These are phyloP conservation scores for Neodidymelliopsis sp. DNA, from an alignment of 2,329 filamentous ascomycete genomes.

Conservation along the genomic window DNA sequence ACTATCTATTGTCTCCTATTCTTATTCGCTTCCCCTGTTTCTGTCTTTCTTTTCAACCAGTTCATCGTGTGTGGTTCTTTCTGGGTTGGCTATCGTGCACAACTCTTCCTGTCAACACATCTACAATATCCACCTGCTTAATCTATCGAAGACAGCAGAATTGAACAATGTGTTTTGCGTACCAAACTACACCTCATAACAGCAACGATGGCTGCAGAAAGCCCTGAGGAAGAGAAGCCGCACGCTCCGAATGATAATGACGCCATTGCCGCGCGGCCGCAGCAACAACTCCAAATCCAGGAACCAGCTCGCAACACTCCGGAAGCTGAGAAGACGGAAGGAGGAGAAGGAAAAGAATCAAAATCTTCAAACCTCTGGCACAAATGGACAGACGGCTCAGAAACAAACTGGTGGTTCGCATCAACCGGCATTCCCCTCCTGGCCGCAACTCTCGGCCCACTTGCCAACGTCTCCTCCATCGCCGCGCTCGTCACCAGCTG, in stretches of 20 bases:
- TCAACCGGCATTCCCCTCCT: slow-evolving; percentile 63
- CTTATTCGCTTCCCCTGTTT: too few relatives aligned
- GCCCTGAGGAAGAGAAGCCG: slow-evolving; percentile 2
- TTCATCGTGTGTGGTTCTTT: too few relatives aligned
- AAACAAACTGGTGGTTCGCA: slow-evolving; percentile 49
- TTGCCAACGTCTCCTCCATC: slow-evolving; percentile 88
- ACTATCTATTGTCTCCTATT: too few relatives aligned
- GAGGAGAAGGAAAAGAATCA: neutral
- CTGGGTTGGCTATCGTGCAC: too few relatives aligned
- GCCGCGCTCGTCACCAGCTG: slow-evolving; percentile 83
- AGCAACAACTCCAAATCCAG: neutral
- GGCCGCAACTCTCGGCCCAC: slow-evolving; percentile 82
- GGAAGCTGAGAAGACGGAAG: neutral
- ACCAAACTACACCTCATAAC: too few relatives aligned
- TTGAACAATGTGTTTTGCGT: too few relatives aligned
- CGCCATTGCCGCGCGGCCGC: neutral
- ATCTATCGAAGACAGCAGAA: too few relatives aligned
- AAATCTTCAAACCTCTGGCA: slow-evolving; percentile 3
- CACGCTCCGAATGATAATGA: neutral
- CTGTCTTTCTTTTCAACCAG: too few relatives aligned
- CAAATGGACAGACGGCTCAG: slow-evolving; percentile 10
- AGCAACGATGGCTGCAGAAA: neutral
- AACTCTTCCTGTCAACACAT: too few relatives aligned
- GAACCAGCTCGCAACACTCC: neutral
- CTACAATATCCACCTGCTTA: too few relatives aligned